Conservation (phyloP, 805 yeast species). For the Maudiozyma serrabonitensis region DNA sequence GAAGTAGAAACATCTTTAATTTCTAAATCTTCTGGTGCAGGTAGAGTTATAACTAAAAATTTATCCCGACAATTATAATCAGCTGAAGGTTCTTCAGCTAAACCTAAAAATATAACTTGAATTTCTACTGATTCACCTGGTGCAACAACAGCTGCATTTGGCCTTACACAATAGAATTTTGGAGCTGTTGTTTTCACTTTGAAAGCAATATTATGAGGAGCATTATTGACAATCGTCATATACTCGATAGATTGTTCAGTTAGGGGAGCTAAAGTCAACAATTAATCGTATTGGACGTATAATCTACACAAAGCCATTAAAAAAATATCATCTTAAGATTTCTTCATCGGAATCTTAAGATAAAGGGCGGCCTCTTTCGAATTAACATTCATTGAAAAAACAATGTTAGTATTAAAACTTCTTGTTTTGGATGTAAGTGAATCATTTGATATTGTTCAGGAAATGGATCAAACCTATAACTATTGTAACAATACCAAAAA, state of each 20-base stretch:
- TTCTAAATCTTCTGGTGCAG: conserved; percentile 51
- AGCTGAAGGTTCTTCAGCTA: conserved; percentile 60
- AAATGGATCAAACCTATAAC: too few species aligned
- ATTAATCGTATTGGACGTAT: not conserved
- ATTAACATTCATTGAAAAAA: too few species aligned
- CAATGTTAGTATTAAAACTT: too few species aligned
- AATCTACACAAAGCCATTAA: too few species aligned
- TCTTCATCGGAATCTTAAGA: too few species aligned
- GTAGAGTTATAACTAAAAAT: conserved; percentile 79
- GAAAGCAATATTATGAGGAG: conserved; percentile 61
- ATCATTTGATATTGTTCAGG: too few species aligned
- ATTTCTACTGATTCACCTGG: conserved; percentile 70
- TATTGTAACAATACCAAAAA: not conserved
- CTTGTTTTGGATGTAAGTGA: too few species aligned
- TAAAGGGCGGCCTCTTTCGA: too few species aligned
- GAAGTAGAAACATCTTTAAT: conserved; percentile 52
- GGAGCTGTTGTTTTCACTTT: conserved; percentile 99
- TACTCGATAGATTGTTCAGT: conserved; percentile 58
- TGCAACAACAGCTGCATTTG: conserved; percentile 72
- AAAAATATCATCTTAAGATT: too few species aligned
- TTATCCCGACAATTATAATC: conserved; percentile 83
- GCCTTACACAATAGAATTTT: conserved; percentile 88
- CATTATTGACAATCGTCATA: conserved; percentile 44
- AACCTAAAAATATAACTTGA: conserved; percentile 77
- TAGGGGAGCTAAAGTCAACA: conserved; percentile 50